Base-by-base conservation (phyloP, 2,329 filamentous ascomycete species). In the Phialocephala subalpina region DNA sequence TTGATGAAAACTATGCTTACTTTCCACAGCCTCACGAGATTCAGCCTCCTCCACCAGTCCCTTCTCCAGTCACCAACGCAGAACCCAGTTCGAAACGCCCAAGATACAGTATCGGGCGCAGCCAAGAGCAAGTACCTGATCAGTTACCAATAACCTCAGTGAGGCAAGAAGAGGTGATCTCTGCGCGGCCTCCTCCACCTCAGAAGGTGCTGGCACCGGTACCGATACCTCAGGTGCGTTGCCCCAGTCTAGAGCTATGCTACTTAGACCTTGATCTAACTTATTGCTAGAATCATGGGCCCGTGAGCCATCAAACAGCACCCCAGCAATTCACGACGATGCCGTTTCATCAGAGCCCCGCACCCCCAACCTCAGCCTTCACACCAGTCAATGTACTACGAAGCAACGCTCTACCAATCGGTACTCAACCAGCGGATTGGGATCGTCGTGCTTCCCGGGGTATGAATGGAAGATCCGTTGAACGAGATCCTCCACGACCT, bases 301-400 rank as follows among this genome's bases (percentile, higher is more conserved):
- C 25, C 3, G 25, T 33, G 1, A 27, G 5, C 14, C 7, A 14
- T 18, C 49, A 53, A 18, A 16, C 22, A 6, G 49, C 49, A 5
- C 49, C 49, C 5, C 49, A 53, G 16, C 49, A 53, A n/a, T 52
- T 52, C 47, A 12, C 14, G 6, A 27, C 27, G 25, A 33, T 53
- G 14, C 49, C 4, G 25, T 53, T 53, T 12, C 22, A 53, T 14
- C 49, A 33, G 9, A 33, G 9, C 4, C 29, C 29, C 4, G 29
- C 29, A 9, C 29, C 29, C 29, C 4, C 9, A 40, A 22, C 58
- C 52, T 20, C 29, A 53, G 49, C 49, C 1, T 53, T 53, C 25
- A 53, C 49, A 27, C 49, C 49, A 16, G 49, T 53, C 25, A 53
- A 53, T 14, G 25, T 53, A 29, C 25, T 53, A 18, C 49, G 22